Conservation (phyloP, 208 protist genomes). For the Crithidia bombi region DNA sequence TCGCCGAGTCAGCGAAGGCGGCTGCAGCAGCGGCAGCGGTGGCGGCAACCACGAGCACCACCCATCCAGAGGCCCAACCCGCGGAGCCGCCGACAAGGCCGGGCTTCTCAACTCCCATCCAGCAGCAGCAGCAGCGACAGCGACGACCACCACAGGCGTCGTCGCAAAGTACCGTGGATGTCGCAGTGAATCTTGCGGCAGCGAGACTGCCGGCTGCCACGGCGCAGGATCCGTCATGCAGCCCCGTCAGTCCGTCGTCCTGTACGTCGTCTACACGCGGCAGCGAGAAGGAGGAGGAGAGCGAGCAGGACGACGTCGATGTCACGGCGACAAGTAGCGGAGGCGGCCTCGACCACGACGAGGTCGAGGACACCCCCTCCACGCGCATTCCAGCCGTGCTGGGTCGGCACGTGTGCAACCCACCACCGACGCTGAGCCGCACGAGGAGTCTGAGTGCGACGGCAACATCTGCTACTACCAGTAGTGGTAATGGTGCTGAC, state of each 20-base stretch:
- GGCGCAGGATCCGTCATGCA: constrained; percentile 4
- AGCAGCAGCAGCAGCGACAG: constrained; percentile 8
- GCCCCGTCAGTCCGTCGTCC: constrained; percentile 12
- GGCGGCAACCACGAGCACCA: not conserved
- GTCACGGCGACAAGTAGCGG: not conserved
- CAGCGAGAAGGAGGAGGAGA: not conserved
- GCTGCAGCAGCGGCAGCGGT: not conserved
- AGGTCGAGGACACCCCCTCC: constrained; percentile 24
- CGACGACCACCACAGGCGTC: not conserved
- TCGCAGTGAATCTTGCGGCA: not conserved
- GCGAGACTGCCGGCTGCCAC: not conserved
- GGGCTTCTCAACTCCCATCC: constrained; percentile 12
- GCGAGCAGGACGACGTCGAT: not conserved
- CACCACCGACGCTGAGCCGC: constrained; percentile 26
- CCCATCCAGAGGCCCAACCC: too few species aligned
- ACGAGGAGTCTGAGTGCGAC: not conserved
- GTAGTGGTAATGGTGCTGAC: not conserved
- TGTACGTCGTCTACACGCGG: constrained; percentile 1
- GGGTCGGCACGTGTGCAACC: constrained; percentile 25
- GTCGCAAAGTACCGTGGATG: not conserved
- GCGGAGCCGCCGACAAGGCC: not conserved
- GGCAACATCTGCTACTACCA: not conserved
- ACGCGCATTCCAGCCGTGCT: constrained; percentile 28
- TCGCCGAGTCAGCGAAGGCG: not conserved
- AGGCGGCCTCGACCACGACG: not conserved